These are phyloP conservation scores for Epichloe elymi DNA, from an alignment of 2,329 filamentous ascomycete species.

Conservation along the genomic window DNA sequence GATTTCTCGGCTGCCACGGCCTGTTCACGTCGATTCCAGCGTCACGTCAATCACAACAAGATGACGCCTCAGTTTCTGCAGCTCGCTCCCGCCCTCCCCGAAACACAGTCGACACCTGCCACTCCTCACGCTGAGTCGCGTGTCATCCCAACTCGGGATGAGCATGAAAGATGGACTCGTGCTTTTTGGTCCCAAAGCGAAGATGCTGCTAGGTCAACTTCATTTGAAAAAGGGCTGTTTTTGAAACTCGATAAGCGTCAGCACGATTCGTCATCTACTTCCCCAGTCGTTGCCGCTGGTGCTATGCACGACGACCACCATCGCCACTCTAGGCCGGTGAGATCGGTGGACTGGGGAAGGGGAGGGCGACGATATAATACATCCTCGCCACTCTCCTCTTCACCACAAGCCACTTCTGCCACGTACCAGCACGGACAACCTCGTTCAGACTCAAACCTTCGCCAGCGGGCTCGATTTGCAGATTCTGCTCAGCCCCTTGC, in stretches of 20 bases:
- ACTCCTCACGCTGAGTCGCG: conserved; percentile 25
- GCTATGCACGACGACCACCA: conserved; percentile 31
- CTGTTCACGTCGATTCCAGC: conserved; percentile 17
- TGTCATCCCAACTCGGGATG: conserved; percentile 25
- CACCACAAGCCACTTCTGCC: conserved; percentile 18
- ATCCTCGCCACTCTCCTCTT: conserved; percentile 26
- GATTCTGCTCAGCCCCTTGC: not conserved
- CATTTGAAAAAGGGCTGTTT: conserved; percentile 50
- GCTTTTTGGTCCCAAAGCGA: conserved; percentile 27
- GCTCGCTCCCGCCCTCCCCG: conserved; percentile 16
- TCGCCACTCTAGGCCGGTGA: conserved; percentile 32
- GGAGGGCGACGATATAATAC: conserved; percentile 16
- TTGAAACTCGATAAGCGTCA: conserved; percentile 51
- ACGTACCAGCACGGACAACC: conserved; percentile 31
- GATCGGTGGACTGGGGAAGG: conserved; percentile 28
- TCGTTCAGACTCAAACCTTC: conserved; percentile 31
- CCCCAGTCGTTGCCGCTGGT: conserved; percentile 42
- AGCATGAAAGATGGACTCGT: conserved; percentile 26
- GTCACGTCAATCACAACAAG: conserved; percentile 33
- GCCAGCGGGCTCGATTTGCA: conserved; percentile 12
- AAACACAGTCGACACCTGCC: conserved; percentile 17
- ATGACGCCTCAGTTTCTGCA: conserved; percentile 30
- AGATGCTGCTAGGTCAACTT: conserved; percentile 42
- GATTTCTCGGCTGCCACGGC: conserved; percentile 11
- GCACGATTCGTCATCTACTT: conserved; percentile 43